phyloP scores from a whole-genome alignment of 1,284 basidiomycete species.

The Ceratobasidium sp. region DNA sequence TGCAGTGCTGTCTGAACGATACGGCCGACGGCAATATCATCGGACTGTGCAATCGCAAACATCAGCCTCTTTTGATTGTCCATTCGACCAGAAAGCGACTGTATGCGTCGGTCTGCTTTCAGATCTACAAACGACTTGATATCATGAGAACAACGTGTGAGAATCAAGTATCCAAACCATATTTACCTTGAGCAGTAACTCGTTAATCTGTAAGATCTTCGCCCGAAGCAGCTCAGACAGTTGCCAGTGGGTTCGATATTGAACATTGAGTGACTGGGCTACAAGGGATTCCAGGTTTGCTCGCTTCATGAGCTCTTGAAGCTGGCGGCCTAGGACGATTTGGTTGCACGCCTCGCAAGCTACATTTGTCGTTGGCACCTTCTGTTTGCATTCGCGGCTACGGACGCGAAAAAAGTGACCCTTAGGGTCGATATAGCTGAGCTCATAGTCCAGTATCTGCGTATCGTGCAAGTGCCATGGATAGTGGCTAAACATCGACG shows the following conservation, averaged over 20 bases:
- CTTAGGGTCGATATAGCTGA: too few relatives aligned
- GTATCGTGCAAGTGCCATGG: background rate
- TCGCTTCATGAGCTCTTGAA: background rate
- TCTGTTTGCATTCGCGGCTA: background rate
- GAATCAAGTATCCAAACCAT: background rate
- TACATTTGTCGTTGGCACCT: background rate
- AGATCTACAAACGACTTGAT: background rate
- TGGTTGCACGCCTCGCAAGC: background rate
- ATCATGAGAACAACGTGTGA: background rate
- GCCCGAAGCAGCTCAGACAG: too few relatives aligned
- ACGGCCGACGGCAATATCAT: background rate
- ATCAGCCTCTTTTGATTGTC: background rate
- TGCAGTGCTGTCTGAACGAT: slow-evolving; percentile 2
- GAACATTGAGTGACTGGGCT: too few relatives aligned
- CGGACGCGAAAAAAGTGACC: too few relatives aligned
- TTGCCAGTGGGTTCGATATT: too few relatives aligned
- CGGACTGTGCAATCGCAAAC: background rate
- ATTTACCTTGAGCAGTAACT: background rate
- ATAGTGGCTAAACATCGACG: slow-evolving; percentile 6
- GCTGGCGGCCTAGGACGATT: background rate
- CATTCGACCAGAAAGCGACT: background rate
- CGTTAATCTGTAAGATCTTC: background rate
- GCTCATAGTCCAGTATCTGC: too few relatives aligned
- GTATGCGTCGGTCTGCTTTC: background rate
- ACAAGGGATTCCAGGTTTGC: too few relatives aligned